A percentile compares a stretch with the other conserved stretches of the same genome.
phyloP scores from a whole-genome alignment of 805 yeast species.

The Lachancea quebecensis region DNA sequence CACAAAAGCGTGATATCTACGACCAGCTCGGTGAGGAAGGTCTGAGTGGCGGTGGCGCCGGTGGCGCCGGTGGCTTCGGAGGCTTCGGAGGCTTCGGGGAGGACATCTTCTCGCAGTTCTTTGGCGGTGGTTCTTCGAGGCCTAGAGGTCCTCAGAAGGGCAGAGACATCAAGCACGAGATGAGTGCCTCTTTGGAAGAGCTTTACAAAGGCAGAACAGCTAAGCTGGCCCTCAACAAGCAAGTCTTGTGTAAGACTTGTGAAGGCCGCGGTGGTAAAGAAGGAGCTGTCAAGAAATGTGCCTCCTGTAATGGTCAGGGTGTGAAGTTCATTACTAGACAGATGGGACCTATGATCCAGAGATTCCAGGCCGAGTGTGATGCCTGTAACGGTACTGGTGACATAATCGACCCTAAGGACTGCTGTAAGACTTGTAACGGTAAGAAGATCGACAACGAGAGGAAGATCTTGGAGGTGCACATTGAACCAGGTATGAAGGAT shows the following conservation, averaged over 20 bases:
- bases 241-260: constrained; percentile 80
- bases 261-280: constrained; percentile 95
- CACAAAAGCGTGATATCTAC: constrained; percentile 81
- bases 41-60: constrained; percentile 64
- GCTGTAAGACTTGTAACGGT: constrained; percentile 84
- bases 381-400: constrained; percentile 90
- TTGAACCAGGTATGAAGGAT: constrained; percentile 94
- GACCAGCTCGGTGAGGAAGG: constrained; percentile 95
- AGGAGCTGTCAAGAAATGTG: constrained; percentile 81
- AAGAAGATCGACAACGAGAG: constrained; percentile 81
- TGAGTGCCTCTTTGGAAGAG: constrained; percentile 84
- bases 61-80: constrained; percentile 55
- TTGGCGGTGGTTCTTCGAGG: constrained; percentile 68
- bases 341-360: constrained; percentile 99
- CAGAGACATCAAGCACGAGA: constrained; percentile 83
- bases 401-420: constrained; percentile 75
- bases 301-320: constrained; percentile 88
- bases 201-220: constrained; percentile 89
- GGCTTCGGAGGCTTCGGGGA: constrained; percentile 40
- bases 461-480: constrained; percentile 87
- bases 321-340: constrained; percentile 87
- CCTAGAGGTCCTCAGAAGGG: constrained; percentile 84
- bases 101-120: constrained; percentile 57
- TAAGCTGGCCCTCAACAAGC: constrained; percentile 89
- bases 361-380: constrained; percentile 93